phyloP scores from a whole-genome alignment of 2,329 filamentous ascomycete species.

The Claviceps sp. region DNA sequence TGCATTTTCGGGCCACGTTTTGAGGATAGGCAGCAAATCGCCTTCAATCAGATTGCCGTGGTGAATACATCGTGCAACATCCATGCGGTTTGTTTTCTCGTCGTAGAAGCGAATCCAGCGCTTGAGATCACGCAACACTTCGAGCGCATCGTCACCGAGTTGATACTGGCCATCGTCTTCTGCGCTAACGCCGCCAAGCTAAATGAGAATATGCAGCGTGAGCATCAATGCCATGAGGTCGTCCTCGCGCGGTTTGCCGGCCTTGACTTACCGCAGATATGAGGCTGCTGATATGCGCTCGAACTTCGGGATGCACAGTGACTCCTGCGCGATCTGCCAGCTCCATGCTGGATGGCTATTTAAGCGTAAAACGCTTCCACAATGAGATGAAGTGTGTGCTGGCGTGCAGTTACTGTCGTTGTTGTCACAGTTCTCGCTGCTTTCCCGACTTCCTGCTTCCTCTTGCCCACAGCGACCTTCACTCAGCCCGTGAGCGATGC shows the following conservation, averaged over 20 bases:
- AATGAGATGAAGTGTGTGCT: not conserved
- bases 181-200: constrained; percentile 75
- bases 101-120: constrained; percentile 93
- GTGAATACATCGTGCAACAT: constrained; percentile 83
- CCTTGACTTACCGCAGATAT: constrained; percentile 66
- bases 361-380: not conserved
- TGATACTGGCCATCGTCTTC: constrained; percentile 74
- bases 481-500: too few relatives aligned
- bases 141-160: constrained; percentile 83
- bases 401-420: not conserved
- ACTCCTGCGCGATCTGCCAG: constrained; percentile 36
- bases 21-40: constrained; percentile 80
- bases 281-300: constrained; percentile 85
- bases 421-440: not conserved
- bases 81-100: constrained; percentile 83
- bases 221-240: not conserved
- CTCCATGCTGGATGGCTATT: constrained; percentile 32
- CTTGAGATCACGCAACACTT: constrained; percentile 84
- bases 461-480: not conserved
- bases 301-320: constrained; percentile 79
- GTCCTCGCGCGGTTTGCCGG: constrained; percentile 4
- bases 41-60: constrained; percentile 86
- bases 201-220: not conserved
- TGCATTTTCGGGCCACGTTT: constrained; percentile 62
- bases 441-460: not conserved